Evolutionary conservation across 164 flowering plant species (phyloP), one percentile per base, ranked within the genome.

Genomic region (Chloranthus sessilifolius): DNA sequence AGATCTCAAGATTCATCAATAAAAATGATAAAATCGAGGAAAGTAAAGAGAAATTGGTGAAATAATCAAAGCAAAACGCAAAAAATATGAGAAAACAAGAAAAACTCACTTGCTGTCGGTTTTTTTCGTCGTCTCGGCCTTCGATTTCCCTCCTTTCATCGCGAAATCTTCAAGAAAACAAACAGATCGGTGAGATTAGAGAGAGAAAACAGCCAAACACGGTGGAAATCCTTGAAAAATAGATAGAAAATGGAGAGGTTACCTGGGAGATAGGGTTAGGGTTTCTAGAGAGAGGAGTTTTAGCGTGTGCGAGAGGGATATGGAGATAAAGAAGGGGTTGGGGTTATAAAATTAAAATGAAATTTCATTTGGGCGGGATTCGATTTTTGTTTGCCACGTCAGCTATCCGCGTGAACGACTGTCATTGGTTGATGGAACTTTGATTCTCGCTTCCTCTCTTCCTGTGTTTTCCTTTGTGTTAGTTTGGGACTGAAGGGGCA

Each of bases 51-150:
- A n/a, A n/a, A n/a, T n/a, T n/a, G n/a, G n/a, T n/a, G 9, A 39
- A 19, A 28, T 41, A 35, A 51, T 43, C 55, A 20, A 1, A 1
- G 1, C 15, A 1, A 29, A 50, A 11, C n/a, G 14, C 7, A 11
- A 17, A 35, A 41, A 15, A 1, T n/a, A n/a, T n/a, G n/a, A n/a
- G n/a, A n/a, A n/a, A n/a, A n/a, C n/a, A 26, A 47, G n/a, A 34
- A 35, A n/a, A 53, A 66, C 76, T 65, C 31, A 80, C 81, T 53
- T 75, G 65, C 17, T 42, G 19, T 65, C 74, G 6, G 62, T 24
- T 16, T 61, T 68, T 16, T 52, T 69, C 25, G 35, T 4, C 38
- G 58, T 51, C 0, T 56, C 55, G 19, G 65, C 52, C 65, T 70
- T 69, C n/a, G 70, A 54, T 43, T 55, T 69, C 22, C 33, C 64